Evolutionary conservation across 306 rosid genomes (phyloP).

Genomic region (Datisca glomerata): DNA sequence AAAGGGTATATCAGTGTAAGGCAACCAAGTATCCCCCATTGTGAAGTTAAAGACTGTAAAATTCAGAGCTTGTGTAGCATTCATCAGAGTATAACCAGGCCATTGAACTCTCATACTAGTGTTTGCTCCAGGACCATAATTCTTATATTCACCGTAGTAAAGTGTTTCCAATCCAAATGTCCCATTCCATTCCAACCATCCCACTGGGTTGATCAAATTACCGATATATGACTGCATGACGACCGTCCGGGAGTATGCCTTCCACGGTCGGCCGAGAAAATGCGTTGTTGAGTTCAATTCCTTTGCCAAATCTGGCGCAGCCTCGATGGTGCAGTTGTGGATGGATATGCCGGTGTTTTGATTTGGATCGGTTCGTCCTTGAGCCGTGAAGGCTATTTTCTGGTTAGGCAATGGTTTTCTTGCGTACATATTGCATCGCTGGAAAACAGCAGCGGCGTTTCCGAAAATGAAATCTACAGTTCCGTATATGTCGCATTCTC

Average conservation of each 20-base stretch:
- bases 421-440: constrained; percentile 42
- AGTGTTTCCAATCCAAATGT: constrained; percentile 49
- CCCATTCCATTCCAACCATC: constrained; percentile 77
- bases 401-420: constrained; percentile 40
- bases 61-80: constrained; percentile 45
- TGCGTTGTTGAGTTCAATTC: constrained; percentile 13
- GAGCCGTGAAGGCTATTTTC: constrained; percentile 51
- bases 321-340: constrained; percentile 59
- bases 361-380: constrained; percentile 57
- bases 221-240: constrained; percentile 66
- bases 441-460: constrained; percentile 66
- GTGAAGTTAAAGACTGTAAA: constrained; percentile 58
- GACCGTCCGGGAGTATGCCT: constrained; percentile 61
- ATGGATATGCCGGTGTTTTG: constrained; percentile 62
- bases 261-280: constrained; percentile 63
- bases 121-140: constrained; percentile 57
- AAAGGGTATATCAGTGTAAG: constrained; percentile 52
- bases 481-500: too few species aligned
- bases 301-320: constrained; percentile 39
- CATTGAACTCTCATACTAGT: constrained; percentile 46
- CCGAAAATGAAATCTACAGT: constrained; percentile 83
- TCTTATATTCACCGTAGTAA: constrained; percentile 55
- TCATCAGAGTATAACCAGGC: constrained; percentile 55
- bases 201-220: constrained; percentile 30
- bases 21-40: constrained; percentile 65